phyloP scores from a whole-genome alignment of 2,329 filamentous ascomycete genomes.

The Pseudogymnoascus verrucosus region DNA sequence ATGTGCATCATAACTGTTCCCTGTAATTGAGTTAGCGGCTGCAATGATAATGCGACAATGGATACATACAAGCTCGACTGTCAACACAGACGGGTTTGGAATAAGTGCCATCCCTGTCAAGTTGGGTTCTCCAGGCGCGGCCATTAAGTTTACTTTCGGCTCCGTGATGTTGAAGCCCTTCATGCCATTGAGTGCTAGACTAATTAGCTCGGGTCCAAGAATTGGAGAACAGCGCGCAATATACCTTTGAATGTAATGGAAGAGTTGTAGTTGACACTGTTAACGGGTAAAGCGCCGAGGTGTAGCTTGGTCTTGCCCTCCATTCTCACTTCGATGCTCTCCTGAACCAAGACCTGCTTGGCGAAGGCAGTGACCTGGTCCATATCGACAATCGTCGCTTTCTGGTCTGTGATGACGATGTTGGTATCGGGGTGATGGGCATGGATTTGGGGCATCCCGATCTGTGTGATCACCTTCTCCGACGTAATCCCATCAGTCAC shows the following conservation, averaged over 20 bases:
- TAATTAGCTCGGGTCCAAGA: slow-evolving; percentile 9
- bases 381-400: slow-evolving; percentile 34
- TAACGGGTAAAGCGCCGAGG: slow-evolving; percentile 40
- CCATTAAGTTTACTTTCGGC: slow-evolving; percentile 36
- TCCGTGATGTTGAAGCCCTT: slow-evolving; percentile 41
- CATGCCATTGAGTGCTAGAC: slow-evolving; percentile 49
- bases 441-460: slow-evolving; percentile 26
- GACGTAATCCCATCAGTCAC: slow-evolving; percentile 28
- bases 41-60: background rate
- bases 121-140: slow-evolving; percentile 39
- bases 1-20: slow-evolving; percentile 51
- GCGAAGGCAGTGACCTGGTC: slow-evolving; percentile 43
- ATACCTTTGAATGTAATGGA: slow-evolving; percentile 48
- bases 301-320: slow-evolving; percentile 44
- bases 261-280: slow-evolving; percentile 47
- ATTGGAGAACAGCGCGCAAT: background rate
- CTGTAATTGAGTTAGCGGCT: slow-evolving; percentile 14
- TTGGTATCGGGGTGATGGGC: slow-evolving; percentile 26
- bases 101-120: slow-evolving; percentile 46
- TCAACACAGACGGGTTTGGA: slow-evolving; percentile 52
- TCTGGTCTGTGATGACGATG: slow-evolving; percentile 38
- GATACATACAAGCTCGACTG: slow-evolving; percentile 38
- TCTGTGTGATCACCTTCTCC: slow-evolving; percentile 20
- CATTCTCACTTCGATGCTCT: slow-evolving; percentile 42
- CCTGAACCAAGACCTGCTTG: slow-evolving; percentile 38